Percentiles rank a stretch among this genome's conserved stretches.
These are phyloP conservation scores for Sclerotinia minor DNA, from an alignment of 2,329 filamentous ascomycete genomes.

Conservation along the genomic window DNA sequence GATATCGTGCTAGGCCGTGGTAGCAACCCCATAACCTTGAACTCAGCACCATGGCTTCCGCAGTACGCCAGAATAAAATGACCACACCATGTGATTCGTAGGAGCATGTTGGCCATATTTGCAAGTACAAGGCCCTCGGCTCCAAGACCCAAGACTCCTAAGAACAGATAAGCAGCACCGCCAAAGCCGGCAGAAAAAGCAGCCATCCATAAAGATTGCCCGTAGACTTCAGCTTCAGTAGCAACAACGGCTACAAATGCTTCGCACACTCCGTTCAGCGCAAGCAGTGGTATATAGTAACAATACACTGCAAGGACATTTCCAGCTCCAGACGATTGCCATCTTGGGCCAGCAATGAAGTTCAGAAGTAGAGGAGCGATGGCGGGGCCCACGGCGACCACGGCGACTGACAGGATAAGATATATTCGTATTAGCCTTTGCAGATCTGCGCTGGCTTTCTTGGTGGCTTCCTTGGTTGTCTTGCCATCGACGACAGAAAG, in stretches of 20 bases:
- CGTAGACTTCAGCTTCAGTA: slow-evolving; percentile 69
- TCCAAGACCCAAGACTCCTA: slow-evolving; percentile 68
- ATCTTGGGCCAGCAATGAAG: slow-evolving; percentile 73
- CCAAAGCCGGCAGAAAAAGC: slow-evolving; percentile 77
- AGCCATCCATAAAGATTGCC: slow-evolving; percentile 82
- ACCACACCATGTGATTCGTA: slow-evolving; percentile 79
- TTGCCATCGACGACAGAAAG: slow-evolving; percentile 49
- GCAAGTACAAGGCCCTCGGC: slow-evolving; percentile 80
- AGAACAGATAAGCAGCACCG: slow-evolving; percentile 69
- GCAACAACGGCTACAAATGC: slow-evolving; percentile 91
- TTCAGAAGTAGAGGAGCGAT: slow-evolving; percentile 72
- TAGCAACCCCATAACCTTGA: slow-evolving; percentile 47
- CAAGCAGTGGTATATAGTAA: slow-evolving; percentile 90
- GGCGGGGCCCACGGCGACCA: slow-evolving; percentile 70
- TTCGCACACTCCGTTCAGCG: slow-evolving; percentile 87
- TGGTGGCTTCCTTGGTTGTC: slow-evolving; percentile 40
- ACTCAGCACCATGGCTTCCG: slow-evolving; percentile 45
- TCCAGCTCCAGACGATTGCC: slow-evolving; percentile 73
- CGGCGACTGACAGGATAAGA: slow-evolving; percentile 67
- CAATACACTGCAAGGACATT: slow-evolving; percentile 77
- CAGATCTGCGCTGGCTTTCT: slow-evolving; percentile 54
- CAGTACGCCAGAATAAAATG: slow-evolving; percentile 71
- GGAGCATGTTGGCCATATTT: slow-evolving; percentile 86
- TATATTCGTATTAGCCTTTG: slow-evolving; percentile 70
- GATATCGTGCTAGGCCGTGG: slow-evolving; percentile 49